These are phyloP conservation scores for Collybia mongolica DNA, from an alignment of 768 basidiomycete species.

Conservation along the genomic window DNA sequence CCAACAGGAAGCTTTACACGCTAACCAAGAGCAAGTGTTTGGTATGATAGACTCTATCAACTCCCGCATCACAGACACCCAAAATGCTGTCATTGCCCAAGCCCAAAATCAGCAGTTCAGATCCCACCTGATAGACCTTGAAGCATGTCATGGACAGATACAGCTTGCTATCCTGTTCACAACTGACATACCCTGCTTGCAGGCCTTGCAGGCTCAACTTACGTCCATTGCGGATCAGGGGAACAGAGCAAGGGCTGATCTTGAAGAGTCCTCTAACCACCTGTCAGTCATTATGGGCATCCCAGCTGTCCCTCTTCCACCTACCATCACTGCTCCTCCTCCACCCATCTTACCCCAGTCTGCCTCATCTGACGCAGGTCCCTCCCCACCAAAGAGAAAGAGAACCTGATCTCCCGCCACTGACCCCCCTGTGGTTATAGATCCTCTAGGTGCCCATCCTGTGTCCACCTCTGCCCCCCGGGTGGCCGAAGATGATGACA, in stretches of 20 bases:
- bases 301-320: background rate
- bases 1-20: background rate
- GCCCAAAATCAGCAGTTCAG: background rate
- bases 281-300: background rate
- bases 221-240: too few relatives aligned
- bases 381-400: too few relatives aligned
- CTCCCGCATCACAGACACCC: background rate
- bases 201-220: too few relatives aligned
- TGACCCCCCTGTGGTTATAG: too few relatives aligned
- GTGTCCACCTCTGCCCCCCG: too few relatives aligned
- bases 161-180: background rate
- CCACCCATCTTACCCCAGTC: too few relatives aligned
- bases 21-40: background rate
- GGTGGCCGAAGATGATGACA: too few relatives aligned
- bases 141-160: background rate
- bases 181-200: too few relatives aligned
- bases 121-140: too few relatives aligned
- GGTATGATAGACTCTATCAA: background rate
- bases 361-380: too few relatives aligned
- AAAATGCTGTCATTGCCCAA: slow-evolving; percentile 3
- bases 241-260: background rate
- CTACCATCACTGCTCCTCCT: background rate
- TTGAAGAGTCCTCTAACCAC: background rate
- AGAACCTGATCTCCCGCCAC: too few relatives aligned
- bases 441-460: too few relatives aligned